Evolutionary conservation across 768 basidiomycete genomes (phyloP).

Genomic region (Russula ochroleuca): DNA sequence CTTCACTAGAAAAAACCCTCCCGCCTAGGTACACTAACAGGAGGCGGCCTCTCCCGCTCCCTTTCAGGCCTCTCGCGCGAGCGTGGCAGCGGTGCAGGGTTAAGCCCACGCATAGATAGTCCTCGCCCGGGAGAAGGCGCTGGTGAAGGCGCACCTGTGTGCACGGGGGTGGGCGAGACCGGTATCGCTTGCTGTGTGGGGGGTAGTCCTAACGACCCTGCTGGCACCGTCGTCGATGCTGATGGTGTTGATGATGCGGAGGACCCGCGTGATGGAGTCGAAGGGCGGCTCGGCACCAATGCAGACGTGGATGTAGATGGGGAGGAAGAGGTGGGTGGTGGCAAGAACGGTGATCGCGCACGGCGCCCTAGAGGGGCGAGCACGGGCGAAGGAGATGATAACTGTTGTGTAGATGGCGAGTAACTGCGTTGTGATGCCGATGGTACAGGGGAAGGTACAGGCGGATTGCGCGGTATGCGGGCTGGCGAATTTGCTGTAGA

Average conservation of each 20-base stretch:
- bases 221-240: neutral
- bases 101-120: constrained; percentile 16
- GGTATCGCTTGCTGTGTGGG: neutral
- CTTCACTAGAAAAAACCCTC: constrained; percentile 59
- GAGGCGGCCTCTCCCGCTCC: constrained; percentile 41
- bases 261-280: constrained; percentile 8
- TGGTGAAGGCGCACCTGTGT: constrained; percentile 2
- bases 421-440: neutral
- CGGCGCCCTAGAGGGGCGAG: constrained; percentile 11
- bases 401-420: constrained; percentile 2
- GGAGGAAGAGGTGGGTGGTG: constrained; percentile 12
- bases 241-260: neutral
- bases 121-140: neutral
- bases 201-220: neutral
- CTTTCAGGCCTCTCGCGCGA: constrained; percentile 58
- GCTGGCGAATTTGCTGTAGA: neutral
- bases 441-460: neutral
- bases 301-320: neutral
- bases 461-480: neutral
- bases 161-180: constrained; percentile 12
- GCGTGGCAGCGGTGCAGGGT: constrained; percentile 59
- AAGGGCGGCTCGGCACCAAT: constrained; percentile 10
- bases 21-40: constrained; percentile 49
- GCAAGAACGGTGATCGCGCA: constrained; percentile 11
- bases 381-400: neutral